phyloP scores from a whole-genome alignment of 768 basidiomycete genomes.

The Tylopilus balloui region DNA sequence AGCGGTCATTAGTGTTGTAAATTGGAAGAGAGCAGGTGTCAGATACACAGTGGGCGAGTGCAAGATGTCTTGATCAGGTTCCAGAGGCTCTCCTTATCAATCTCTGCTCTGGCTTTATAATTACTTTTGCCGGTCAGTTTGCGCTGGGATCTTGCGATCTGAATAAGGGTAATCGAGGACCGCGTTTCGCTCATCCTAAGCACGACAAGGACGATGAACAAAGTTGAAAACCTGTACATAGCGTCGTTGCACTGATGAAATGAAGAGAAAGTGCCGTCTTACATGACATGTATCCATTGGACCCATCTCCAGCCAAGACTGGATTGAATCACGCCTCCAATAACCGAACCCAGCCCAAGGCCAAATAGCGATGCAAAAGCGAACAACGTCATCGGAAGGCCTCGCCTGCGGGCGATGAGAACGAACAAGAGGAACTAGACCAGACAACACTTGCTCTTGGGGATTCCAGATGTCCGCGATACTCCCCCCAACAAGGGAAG shows the following conservation, averaged over 20 bases:
- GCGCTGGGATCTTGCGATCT: slow-evolving; percentile 58
- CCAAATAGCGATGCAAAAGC: slow-evolving; percentile 52
- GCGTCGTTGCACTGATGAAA: not conserved
- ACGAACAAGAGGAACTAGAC: not conserved
- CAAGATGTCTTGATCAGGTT: slow-evolving; percentile 64
- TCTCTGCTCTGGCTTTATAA: slow-evolving; percentile 60
- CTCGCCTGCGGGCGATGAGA: slow-evolving; percentile 44
- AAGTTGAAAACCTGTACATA: slow-evolving; percentile 44
- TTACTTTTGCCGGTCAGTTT: slow-evolving; percentile 58
- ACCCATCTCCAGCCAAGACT: slow-evolving; percentile 78
- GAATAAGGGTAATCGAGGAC: slow-evolving; percentile 60
- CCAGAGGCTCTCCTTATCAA: slow-evolving; percentile 49
- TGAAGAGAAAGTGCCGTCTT: not conserved
- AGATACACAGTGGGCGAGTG: slow-evolving; percentile 65
- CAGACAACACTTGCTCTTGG: slow-evolving; percentile 43
- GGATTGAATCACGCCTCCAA: slow-evolving; percentile 62
- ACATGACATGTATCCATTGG: slow-evolving; percentile 73
- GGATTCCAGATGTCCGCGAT: slow-evolving; percentile 68
- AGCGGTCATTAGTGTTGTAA: not conserved
- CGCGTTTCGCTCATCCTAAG: slow-evolving; percentile 71
- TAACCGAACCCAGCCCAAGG: slow-evolving; percentile 58
- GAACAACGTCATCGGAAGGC: slow-evolving; percentile 72
- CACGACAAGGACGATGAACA: slow-evolving; percentile 45
- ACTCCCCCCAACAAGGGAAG: slow-evolving; percentile 65
- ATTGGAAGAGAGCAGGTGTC: not conserved